Evolutionary conservation across 1,139 yeast species (phyloP).

Genomic region (Debaryomyces fabryi): DNA sequence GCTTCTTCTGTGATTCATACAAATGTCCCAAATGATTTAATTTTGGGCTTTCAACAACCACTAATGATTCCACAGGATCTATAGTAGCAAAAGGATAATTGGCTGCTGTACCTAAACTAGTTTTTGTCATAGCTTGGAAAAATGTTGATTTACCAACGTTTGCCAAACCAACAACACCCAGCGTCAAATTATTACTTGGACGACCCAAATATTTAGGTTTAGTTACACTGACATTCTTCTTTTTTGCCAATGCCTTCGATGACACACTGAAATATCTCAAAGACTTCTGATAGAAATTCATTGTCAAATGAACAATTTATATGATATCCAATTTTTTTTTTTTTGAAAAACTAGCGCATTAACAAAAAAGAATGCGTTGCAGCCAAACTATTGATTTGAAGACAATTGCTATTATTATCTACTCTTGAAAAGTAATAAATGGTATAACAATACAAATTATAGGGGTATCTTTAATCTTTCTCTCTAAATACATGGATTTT

Average conservation of each 20-base stretch:
- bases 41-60: conserved; percentile 55
- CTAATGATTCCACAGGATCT: conserved; percentile 69
- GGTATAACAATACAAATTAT: too few relatives aligned
- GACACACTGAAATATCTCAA: conserved; percentile 8
- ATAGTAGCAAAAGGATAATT: conserved; percentile 83
- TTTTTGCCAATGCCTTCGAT: conserved; percentile 10
- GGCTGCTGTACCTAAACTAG: conserved; percentile 72
- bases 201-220: conserved; percentile 44
- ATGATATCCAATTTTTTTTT: not conserved
- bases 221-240: conserved; percentile 4
- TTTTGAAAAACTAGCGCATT: not conserved
- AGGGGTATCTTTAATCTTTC: not conserved
- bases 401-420: not conserved
- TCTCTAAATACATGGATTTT: too few relatives aligned
- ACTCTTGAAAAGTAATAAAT: too few relatives aligned
- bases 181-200: conserved; percentile 56
- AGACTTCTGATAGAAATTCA: not conserved
- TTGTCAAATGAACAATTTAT: not conserved
- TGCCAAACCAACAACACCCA: conserved; percentile 71
- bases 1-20: conserved; percentile 52
- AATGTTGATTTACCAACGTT: conserved; percentile 76
- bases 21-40: conserved; percentile 47
- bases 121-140: conserved; percentile 71
- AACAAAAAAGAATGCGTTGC: not conserved
- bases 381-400: not conserved